Evolutionary conservation across 1,284 basidiomycete genomes (phyloP), one percentile per base, ranked within the genome.

Genomic region (Rhodotorula sp.): DNA sequence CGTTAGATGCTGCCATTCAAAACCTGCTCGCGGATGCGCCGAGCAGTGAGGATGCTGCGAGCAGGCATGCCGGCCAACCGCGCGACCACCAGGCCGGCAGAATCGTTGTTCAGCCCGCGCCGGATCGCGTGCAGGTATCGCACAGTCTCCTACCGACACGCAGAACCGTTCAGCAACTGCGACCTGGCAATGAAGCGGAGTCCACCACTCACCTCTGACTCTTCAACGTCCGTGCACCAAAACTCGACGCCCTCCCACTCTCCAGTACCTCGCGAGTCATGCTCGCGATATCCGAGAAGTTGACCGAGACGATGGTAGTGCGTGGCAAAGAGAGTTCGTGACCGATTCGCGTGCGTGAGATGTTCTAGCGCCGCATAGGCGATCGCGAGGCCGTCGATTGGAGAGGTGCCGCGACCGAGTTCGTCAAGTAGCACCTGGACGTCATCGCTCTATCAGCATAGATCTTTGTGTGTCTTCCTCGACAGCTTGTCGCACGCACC

Each of bases 291-390:
- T 0, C 88, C 88, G 26, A 95, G 83, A 23, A 82, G 64, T 86
- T 92, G 89, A 2, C 90, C 89, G 18, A 99, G 83, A 78, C 97
- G 93, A 80, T 98, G 93, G 78, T 97, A 97, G 81, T 99, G 95
- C 18, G 95, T 99, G 4, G 97, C 95, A 79, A 99, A 99, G 38
- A 99, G 83, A 2, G 91, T 87, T 31, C 93, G 87, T 79, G 91
- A 93, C 64, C 84, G 83, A 78, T 92, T 93, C n/a, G 86, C 82
- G 23, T 84, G 82, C 57, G 90, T 83, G 21, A 99, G 85, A 78
- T 95, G 89, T 78, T 94, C 87, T 19, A 97, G 84, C 2, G 93
- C 89, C 0, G 93, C 91, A 80, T 93, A 98, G 1, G 95, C 94
- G 60, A 99, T 93, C 0, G 94, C 90, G 23, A 98, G 82, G 6